Evolutionary conservation across 768 basidiomycete genomes (phyloP).

Genomic region (Auricularia cornea): DNA sequence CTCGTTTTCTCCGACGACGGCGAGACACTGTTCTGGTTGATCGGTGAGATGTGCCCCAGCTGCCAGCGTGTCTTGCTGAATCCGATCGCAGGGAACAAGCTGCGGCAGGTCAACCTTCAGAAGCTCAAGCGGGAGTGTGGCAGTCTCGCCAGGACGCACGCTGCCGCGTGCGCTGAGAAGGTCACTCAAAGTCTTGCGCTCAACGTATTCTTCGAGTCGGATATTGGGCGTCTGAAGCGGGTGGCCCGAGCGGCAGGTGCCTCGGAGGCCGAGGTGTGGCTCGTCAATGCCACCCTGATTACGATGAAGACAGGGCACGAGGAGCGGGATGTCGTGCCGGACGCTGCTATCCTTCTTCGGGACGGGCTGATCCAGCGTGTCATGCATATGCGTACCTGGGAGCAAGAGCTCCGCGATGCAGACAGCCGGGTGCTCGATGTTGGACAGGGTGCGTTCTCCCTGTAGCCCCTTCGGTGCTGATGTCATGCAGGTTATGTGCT

Average conservation of each 20-base stretch:
- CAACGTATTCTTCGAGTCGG: not conserved
- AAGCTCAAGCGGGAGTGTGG: not conserved
- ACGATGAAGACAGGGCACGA: not conserved
- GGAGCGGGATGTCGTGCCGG: not conserved
- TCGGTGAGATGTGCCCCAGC: conserved; percentile 36
- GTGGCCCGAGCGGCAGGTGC: not conserved
- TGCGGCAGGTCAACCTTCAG: not conserved
- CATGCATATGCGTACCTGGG: not conserved
- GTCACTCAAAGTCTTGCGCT: not conserved
- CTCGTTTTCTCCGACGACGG: conserved; percentile 57
- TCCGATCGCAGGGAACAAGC: not conserved
- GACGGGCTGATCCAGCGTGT: not conserved
- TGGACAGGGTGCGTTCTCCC: too few relatives aligned
- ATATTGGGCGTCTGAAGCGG: not conserved
- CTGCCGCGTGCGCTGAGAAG: not conserved
- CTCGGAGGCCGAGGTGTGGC: not conserved
- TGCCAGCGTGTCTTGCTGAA: not conserved
- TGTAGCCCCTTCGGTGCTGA: too few relatives aligned
- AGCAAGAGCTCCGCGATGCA: not conserved
- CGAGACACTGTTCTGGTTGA: conserved; percentile 63
- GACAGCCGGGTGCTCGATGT: too few relatives aligned
- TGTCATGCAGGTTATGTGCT: conserved; percentile 44
- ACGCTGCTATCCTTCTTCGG: not conserved
- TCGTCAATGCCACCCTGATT: not conserved
- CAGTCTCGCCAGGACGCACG: not conserved